Base-by-base conservation (phyloP, 169 alveolate genomes). In the Plasmodium adleri region DNA sequence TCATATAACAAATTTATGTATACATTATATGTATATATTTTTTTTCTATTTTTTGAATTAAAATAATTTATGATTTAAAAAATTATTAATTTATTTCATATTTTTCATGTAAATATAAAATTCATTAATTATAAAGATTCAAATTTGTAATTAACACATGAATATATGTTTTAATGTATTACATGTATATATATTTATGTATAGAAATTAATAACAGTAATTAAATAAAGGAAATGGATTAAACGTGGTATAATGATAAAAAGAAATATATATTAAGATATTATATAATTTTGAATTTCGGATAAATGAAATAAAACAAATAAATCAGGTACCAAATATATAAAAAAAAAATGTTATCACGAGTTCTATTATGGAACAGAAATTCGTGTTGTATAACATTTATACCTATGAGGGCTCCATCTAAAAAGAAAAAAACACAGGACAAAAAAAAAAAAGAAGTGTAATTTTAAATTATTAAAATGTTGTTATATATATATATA, bases 341-440 rank as follows among this genome's bases (percentile, higher is more conserved):
- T 1, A 13, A 20, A 47, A 59, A 67, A 58, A 50, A 67, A 68
- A 80, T 80, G 90, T 17, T 80, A 32, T 80, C 90, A 49, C 66
- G 90, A 68, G 43, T 68, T 32, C 64, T 13, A 8, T 64, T 60
- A 28, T 80, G 75, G 90, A 70, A 54, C 56, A 59, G 83, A 67
- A 56, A 67, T 68, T 80, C 75, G 12, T 67, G 90, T 24, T 28
- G 67, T 22, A 26, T 80, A 80, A 49, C 76, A 67, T 80, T 80
- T 68, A 60, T 80, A 17, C 90, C 90, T n/a, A 80, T 80, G 90
- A 80, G 90, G 26, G 90, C 90, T 12, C 90, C 90, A 3, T 10
- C 64, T 24, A 80, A 80, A 62, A 80, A 80, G 52, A 80, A 80
- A 54, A 80, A 56, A 62, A 54, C 56, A 39, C 90, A 80, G 64